Percentiles rank a stretch among this genome's conserved stretches.
Evolutionary conservation across 208 protist species (phyloP).

Genomic region (Herpetomonas tarakana): DNA sequence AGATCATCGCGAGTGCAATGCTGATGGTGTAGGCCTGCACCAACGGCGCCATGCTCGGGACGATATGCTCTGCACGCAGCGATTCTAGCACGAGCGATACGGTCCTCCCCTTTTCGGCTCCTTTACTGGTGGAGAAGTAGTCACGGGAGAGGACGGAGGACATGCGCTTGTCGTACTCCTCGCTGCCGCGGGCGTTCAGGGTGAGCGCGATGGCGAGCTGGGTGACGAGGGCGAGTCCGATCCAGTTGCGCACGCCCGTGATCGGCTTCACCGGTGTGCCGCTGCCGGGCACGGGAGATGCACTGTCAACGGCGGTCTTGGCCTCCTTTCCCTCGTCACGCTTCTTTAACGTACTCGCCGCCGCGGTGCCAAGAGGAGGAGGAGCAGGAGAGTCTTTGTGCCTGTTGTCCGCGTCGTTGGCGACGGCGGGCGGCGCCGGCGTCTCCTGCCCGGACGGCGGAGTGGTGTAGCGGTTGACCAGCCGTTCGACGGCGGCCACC

Average conservation of each 20-base stretch:
- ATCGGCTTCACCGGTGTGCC: conserved; percentile 1
- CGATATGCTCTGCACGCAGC: neutral
- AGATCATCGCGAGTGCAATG: conserved; percentile 17
- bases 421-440: neutral
- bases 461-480: neutral
- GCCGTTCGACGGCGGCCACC: conserved; percentile 3
- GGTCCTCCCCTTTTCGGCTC: no score
- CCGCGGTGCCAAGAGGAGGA: no score
- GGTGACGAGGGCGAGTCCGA: conserved; percentile 21
- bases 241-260: conserved; percentile 8
- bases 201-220: conserved; percentile 30
- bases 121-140: no score
- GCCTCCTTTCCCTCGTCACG: no score
- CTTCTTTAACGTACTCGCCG: no score
- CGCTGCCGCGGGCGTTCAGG: conserved; percentile 16
- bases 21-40: conserved; percentile 17
- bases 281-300: neutral
- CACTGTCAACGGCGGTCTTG: neutral
- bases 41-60: conserved; percentile 12
- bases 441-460: neutral
- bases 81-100: neutral
- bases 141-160: neutral
- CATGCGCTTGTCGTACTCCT: conserved; percentile 16
- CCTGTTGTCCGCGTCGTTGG: neutral
- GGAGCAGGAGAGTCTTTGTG: no score